phyloP scores from a whole-genome alignment of 345 rosid genomes.

The Raphanus raphanistrum region DNA sequence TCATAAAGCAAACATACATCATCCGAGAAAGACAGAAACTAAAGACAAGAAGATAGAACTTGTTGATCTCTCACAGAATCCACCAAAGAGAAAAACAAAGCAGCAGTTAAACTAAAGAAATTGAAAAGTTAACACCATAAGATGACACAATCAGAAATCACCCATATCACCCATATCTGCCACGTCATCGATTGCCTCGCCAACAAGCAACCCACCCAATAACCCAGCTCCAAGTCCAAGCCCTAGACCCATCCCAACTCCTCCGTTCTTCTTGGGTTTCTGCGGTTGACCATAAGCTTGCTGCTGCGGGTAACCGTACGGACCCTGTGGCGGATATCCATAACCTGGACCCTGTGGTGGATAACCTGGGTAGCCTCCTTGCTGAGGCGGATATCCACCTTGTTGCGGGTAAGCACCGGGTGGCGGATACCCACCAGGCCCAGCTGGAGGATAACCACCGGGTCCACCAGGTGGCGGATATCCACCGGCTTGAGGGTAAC shows the following conservation, averaged over 20 bases:
- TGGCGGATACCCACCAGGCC: conserved; percentile 30
- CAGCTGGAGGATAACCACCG: not conserved
- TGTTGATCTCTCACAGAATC: conserved; percentile 13
- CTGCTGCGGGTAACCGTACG: conserved; percentile 38
- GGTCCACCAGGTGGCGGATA: conserved; percentile 17
- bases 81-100: conserved; percentile 13
- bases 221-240: conserved; percentile 48
- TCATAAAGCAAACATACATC: not conserved
- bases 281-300: conserved; percentile 32
- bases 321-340: conserved; percentile 33
- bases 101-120: conserved; percentile 4
- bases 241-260: conserved; percentile 36
- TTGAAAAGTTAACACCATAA: not conserved
- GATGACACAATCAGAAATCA: conserved; percentile 29
- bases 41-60: conserved; percentile 14
- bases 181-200: conserved; percentile 35
- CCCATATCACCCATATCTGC: conserved; percentile 40
- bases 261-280: conserved; percentile 39
- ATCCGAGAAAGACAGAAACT: not conserved
- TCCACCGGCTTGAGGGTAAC: conserved; percentile 1
- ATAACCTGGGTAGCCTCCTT: conserved; percentile 34
- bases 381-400: conserved; percentile 29
- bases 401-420: conserved; percentile 33
- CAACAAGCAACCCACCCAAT: conserved; percentile 40
- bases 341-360: conserved; percentile 3